phyloP scores from a whole-genome alignment of 2,329 filamentous ascomycete species.

The Fusarium algeriense region DNA sequence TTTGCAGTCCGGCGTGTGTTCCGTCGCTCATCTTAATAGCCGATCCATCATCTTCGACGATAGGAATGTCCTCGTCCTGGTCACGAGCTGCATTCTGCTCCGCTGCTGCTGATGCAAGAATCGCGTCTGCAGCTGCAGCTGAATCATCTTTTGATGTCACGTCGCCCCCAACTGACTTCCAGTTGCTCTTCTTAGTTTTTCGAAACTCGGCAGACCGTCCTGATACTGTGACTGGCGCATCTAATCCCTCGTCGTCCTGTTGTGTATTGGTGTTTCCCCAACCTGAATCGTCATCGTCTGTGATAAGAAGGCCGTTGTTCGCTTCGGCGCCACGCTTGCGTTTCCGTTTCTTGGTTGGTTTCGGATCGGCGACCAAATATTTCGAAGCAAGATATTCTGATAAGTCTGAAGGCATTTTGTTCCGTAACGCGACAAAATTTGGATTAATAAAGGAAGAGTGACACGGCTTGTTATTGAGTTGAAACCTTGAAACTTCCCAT shows the following conservation, averaged over 20 bases:
- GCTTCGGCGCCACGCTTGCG: constrained; percentile 63
- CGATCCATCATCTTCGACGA: constrained; percentile 59
- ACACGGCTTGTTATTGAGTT: constrained; percentile 12
- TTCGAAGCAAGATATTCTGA: constrained; percentile 90
- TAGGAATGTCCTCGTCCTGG: constrained; percentile 63
- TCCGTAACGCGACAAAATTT: neutral
- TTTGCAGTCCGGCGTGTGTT: constrained; percentile 88
- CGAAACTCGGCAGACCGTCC: constrained; percentile 73
- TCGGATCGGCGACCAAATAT: constrained; percentile 77
- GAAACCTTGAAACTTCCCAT: constrained; percentile 10
- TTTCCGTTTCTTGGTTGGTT: constrained; percentile 72
- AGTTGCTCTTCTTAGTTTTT: constrained; percentile 80
- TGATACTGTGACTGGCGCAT: constrained; percentile 62
- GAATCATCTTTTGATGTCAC: constrained; percentile 55
- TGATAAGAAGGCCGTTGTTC: constrained; percentile 72
- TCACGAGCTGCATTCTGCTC: constrained; percentile 68
- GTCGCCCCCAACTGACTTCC: constrained; percentile 75
- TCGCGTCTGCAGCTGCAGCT: constrained; percentile 78
- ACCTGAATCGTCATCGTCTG: constrained; percentile 71
- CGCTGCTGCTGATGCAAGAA: constrained; percentile 77
- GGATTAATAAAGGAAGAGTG: constrained; percentile 4
- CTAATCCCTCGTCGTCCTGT: constrained; percentile 67
- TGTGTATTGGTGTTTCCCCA: constrained; percentile 58
- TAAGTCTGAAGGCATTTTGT: constrained; percentile 69
- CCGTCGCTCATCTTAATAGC: constrained; percentile 85